These are phyloP conservation scores for Suillus tomentosus DNA, from an alignment of 768 basidiomycete species.

Conservation along the genomic window DNA sequence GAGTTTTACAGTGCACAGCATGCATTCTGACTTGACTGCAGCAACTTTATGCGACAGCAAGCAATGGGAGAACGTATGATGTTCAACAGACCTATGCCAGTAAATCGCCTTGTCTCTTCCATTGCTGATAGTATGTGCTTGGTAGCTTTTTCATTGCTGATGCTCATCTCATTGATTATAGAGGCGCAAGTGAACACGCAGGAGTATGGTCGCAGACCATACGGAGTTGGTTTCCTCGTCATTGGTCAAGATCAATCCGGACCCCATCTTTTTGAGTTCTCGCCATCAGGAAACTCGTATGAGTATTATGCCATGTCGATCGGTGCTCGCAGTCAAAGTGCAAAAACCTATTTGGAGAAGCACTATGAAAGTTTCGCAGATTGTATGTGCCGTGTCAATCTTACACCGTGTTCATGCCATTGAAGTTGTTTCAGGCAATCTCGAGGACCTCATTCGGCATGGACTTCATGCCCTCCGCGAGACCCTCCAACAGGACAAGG, in stretches of 20 bases:
- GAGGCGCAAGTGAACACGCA: constrained; percentile 99
- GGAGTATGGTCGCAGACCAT: constrained; percentile 95
- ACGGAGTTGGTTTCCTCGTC: constrained; percentile 98
- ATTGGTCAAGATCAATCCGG: constrained; percentile 96
- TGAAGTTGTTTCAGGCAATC: constrained; percentile 51
- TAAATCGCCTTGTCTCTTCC: constrained; percentile 88
- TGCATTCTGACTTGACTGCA: constrained; percentile 33
- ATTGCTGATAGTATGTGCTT: constrained; percentile 88
- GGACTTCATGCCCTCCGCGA: constrained; percentile 94
- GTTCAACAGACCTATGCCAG: constrained; percentile 93
- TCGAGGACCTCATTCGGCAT: constrained; percentile 89
- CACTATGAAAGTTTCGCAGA: constrained; percentile 86
- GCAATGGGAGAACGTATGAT: constrained; percentile 95
- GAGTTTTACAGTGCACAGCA: neutral
- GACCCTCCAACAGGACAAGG: constrained; percentile 98
- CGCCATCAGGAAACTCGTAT: constrained; percentile 94
- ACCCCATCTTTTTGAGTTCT: constrained; percentile 97
- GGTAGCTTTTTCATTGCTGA: neutral
- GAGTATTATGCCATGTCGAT: constrained; percentile 99
- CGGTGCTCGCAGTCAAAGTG: constrained; percentile 96
- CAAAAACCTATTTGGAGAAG: constrained; percentile 97
- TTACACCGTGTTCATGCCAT: neutral
- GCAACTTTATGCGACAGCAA: constrained; percentile 99
- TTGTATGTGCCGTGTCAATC: constrained; percentile 52
- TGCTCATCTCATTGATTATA: constrained; percentile 33